Base-by-base conservation (phyloP, 306 rosid genomes). In the Glycine tomentella region DNA sequence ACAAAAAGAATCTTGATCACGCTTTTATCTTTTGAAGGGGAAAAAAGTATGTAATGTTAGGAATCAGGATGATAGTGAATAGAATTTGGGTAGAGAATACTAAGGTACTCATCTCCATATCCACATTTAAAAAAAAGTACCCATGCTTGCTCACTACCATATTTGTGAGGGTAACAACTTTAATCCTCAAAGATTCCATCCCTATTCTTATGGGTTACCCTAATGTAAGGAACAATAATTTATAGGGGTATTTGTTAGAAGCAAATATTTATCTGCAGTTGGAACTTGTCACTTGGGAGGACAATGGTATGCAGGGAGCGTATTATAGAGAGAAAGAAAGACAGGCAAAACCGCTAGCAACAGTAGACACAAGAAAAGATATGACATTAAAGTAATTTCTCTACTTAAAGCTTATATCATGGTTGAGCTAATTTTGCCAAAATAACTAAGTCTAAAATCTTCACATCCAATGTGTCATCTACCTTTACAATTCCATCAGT, bases 401-500 rank as follows among this genome's bases (percentile, higher is more conserved):
- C 69, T 48, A 78, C 51, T 14, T 9, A 69, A 69, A 65, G 55
- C 16, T 38, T 58, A 84, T 87, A 84, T 87, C 84, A 88, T 7
- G 87, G 31, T 45, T 88, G 88, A 36, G 88, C 97, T 86, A 96
- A 85, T 87, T 96, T 96, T 13, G 99, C 97, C 79, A 96, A 89
- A 84, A 86, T 85, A 75, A 87, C 93, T 36, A 96, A 64, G 86
- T 93, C 98, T 73, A 96, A 90, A 74, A 96, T 96, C 90, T 96
- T 93, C 52, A 96, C 99, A 77, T 96, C 99, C 45, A 93, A 85
- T 1, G 99, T 93, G 78, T 88, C 97, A 57, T 96, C 99, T 84
- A 93, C 90, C 83, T 93, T 96, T 56, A 96, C 99, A 80, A 96
- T 96, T 34, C 99, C 99, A 65, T 96, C 99, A 10, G 94, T 93